Evolutionary conservation across 768 basidiomycete genomes (phyloP).

Genomic region (Lactarius sanguifluus): DNA sequence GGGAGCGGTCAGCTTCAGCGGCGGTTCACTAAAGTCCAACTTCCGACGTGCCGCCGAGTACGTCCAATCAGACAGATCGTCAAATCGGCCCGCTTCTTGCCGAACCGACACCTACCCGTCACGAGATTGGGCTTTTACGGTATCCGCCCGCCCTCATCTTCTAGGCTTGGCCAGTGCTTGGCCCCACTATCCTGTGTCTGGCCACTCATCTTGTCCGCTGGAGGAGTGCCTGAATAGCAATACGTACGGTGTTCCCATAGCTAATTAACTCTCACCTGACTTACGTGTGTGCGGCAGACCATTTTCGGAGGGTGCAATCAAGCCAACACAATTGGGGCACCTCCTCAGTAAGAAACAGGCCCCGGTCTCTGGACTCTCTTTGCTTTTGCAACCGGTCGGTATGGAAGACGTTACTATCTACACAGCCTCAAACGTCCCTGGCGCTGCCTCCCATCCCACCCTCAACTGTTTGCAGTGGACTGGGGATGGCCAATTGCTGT

Average conservation of each 20-base stretch:
- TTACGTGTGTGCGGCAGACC: neutral
- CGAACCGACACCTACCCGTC: neutral
- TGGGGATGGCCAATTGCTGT: slow-evolving; percentile 67
- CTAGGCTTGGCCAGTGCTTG: neutral
- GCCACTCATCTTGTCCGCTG: neutral
- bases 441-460: slow-evolving; percentile 60
- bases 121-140: neutral
- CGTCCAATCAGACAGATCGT: neutral
- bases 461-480: slow-evolving; percentile 67
- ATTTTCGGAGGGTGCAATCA: slow-evolving; percentile 1
- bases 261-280: neutral
- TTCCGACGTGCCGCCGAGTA: neutral
- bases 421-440: slow-evolving; percentile 57
- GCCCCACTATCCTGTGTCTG: neutral
- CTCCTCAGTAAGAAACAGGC: neutral
- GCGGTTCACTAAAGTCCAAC: neutral
- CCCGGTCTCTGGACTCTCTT: neutral
- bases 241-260: neutral
- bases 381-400: slow-evolving; percentile 10
- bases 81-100: slow-evolving; percentile 1
- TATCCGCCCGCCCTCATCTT: neutral
- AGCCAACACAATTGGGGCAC: neutral
- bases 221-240: neutral
- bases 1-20: slow-evolving; percentile 1
- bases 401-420: slow-evolving; percentile 38